Conservation (phyloP, 768 basidiomycete genomes). For the Podaxis sp. region DNA sequence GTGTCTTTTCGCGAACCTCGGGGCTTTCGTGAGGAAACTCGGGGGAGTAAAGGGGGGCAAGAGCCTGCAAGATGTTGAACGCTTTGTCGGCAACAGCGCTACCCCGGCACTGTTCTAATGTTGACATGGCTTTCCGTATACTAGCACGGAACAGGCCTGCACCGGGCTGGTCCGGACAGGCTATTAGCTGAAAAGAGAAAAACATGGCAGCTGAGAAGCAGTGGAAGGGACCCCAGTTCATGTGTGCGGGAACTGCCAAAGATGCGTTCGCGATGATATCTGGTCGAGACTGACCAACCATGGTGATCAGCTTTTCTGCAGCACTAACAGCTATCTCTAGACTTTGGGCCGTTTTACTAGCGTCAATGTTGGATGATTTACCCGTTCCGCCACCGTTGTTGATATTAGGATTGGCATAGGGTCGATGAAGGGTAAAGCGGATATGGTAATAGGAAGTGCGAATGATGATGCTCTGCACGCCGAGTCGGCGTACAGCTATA, state of each 20-base stretch:
- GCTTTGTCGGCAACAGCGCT: constrained; percentile 74
- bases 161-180: constrained; percentile 77
- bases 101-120: constrained; percentile 64
- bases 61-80: constrained; percentile 63
- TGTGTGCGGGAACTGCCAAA: constrained; percentile 74
- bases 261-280: constrained; percentile 71
- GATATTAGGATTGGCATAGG: constrained; percentile 54
- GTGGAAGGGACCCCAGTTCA: constrained; percentile 83
- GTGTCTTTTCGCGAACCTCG: constrained; percentile 57
- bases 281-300: constrained; percentile 72
- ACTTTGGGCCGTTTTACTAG: constrained; percentile 51
- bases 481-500: constrained; percentile 58
- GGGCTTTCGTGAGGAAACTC: constrained; percentile 52
- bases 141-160: constrained; percentile 74
- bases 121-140: constrained; percentile 65
- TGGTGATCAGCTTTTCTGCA: constrained; percentile 75
- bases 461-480: constrained; percentile 80
- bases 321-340: constrained; percentile 74
- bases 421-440: constrained; percentile 81
- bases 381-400: constrained; percentile 20
- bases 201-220: constrained; percentile 88
- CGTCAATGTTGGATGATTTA: constrained; percentile 32
- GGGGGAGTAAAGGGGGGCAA: constrained; percentile 70
- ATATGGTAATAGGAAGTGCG: constrained; percentile 79
- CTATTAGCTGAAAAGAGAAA: constrained; percentile 86